Evolutionary conservation across 1,139 yeast species (phyloP).

Genomic region (Hemisphaericaspora xylofermentans): DNA sequence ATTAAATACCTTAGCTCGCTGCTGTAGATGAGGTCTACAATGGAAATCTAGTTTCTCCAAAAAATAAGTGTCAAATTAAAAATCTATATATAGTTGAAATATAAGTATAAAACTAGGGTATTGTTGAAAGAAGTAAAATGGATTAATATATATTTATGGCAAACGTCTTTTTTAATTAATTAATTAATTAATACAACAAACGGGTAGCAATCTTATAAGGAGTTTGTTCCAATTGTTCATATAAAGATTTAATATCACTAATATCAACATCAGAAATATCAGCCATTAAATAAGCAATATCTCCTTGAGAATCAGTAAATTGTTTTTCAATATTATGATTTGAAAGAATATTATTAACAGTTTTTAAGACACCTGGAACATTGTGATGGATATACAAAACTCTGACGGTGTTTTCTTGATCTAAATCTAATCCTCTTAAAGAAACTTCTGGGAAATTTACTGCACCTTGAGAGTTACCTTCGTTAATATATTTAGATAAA

Average conservation of each 20-base stretch:
- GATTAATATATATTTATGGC: no score
- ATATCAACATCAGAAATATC: conserved; percentile 87
- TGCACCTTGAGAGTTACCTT: conserved; percentile 94
- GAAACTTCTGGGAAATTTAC: conserved; percentile 99
- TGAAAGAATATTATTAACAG: conserved; percentile 93
- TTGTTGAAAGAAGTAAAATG: background rate
- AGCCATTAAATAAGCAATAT: conserved; percentile 96
- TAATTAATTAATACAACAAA: conserved; percentile 60
- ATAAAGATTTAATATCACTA: conserved; percentile 78
- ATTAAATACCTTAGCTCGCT: no score
- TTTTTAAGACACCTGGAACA: conserved; percentile 98
- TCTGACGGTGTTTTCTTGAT: conserved; percentile 86
- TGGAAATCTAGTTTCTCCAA: background rate
- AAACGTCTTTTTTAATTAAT: no score
- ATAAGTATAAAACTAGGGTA: background rate
- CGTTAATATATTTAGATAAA: conserved; percentile 87
- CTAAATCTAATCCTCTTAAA: conserved; percentile 83
- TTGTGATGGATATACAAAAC: conserved; percentile 95
- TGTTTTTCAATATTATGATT: conserved; percentile 97
- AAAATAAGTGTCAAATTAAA: background rate
- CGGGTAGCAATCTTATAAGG: conserved; percentile 92
- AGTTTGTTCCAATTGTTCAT: conserved; percentile 85
- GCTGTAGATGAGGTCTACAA: background rate
- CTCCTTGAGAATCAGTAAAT: conserved; percentile 93
- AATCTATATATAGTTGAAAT: background rate